A percentile compares a stretch with the other conserved stretches of the same genome.
phyloP scores from a whole-genome alignment of 164 flowering plant species.

The Piper longum region DNA sequence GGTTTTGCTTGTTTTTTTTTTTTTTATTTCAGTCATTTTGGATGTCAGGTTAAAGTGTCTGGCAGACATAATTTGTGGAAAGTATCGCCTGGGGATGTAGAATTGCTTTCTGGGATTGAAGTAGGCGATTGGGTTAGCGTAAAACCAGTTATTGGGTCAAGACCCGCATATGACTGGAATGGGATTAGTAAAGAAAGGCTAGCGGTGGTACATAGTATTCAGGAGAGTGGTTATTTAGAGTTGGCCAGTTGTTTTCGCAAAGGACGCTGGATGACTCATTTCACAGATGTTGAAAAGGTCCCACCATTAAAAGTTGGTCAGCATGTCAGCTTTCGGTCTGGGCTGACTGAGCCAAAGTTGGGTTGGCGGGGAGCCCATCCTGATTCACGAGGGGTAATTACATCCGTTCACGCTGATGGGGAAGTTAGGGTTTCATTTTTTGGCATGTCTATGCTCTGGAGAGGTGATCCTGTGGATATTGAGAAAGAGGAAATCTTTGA shows the following conservation, averaged over 20 bases:
- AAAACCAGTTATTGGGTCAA: constrained; percentile 63
- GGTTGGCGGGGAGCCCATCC: constrained; percentile 78
- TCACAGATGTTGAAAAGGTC: constrained; percentile 76
- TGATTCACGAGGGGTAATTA: constrained; percentile 65
- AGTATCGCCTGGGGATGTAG: constrained; percentile 97
- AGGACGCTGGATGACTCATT: constrained; percentile 58
- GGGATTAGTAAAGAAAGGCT: constrained; percentile 65
- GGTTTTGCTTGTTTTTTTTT: neutral
- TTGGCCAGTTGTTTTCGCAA: constrained; percentile 84
- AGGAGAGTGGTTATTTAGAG: constrained; percentile 74
- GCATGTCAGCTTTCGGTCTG: constrained; percentile 62
- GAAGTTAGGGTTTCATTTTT: constrained; percentile 74
- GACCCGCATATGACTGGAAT: constrained; percentile 92
- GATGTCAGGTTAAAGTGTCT: constrained; percentile 52
- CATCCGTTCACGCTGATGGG: constrained; percentile 77
- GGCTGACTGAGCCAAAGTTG: constrained; percentile 81
- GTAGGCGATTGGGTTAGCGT: constrained; percentile 99
- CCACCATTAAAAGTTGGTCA: constrained; percentile 65
- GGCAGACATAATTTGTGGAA: constrained; percentile 76
- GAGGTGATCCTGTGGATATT: constrained; percentile 87
- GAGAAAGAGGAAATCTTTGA: constrained; percentile 61
- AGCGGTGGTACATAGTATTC: constrained; percentile 82
- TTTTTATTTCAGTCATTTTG: neutral
- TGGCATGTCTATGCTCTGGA: constrained; percentile 70
- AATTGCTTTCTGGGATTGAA: constrained; percentile 77